Percentiles rank a stretch among this genome's conserved stretches.
Conservation (phyloP, 2,329 filamentous ascomycete species). For the Coniochaeta pulveracea region DNA sequence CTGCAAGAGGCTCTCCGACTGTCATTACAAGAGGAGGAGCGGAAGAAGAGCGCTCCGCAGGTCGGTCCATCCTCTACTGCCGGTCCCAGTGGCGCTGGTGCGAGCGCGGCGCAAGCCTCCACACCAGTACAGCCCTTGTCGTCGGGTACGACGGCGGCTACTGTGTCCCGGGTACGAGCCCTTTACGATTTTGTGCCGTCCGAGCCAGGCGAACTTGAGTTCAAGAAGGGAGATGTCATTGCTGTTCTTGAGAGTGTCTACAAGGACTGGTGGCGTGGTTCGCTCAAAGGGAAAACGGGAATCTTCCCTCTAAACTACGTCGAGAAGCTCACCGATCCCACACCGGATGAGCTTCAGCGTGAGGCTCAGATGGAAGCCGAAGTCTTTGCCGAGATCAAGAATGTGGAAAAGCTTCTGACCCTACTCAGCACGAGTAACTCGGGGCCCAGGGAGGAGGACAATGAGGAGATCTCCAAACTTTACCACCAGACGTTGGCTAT, state of each 20-base stretch:
- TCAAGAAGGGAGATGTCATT: conserved; percentile 94
- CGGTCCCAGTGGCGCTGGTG: conserved; percentile 21
- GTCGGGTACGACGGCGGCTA: conserved; percentile 87
- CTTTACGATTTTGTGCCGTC: conserved; percentile 92
- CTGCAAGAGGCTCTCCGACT: conserved; percentile 90
- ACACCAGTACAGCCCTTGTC: conserved; percentile 46
- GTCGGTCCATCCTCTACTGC: conserved; percentile 24
- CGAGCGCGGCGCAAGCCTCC: conserved; percentile 18
- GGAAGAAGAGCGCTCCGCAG: conserved; percentile 37
- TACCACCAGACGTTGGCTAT: conserved; percentile 95
- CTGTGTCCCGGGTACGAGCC: conserved; percentile 86
- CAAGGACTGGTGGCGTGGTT: conserved; percentile 99
- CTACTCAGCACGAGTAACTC: conserved; percentile 79
- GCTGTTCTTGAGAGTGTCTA: conserved; percentile 95
- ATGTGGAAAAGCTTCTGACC: conserved; percentile 64
- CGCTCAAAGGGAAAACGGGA: conserved; percentile 83
- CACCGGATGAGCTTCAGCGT: conserved; percentile 82
- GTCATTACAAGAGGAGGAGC: conserved; percentile 78
- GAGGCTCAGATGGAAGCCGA: conserved; percentile 90
- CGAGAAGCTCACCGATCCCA: conserved; percentile 92
- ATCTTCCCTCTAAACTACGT: conserved; percentile 99
- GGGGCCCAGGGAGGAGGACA: conserved; percentile 74
- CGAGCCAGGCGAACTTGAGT: conserved; percentile 88
- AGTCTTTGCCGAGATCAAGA: conserved; percentile 54
- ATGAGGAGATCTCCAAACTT: conserved; percentile 87